Evolutionary conservation across 805 yeast genomes (phyloP).

Genomic region (Saccharomycopsis sp.): DNA sequence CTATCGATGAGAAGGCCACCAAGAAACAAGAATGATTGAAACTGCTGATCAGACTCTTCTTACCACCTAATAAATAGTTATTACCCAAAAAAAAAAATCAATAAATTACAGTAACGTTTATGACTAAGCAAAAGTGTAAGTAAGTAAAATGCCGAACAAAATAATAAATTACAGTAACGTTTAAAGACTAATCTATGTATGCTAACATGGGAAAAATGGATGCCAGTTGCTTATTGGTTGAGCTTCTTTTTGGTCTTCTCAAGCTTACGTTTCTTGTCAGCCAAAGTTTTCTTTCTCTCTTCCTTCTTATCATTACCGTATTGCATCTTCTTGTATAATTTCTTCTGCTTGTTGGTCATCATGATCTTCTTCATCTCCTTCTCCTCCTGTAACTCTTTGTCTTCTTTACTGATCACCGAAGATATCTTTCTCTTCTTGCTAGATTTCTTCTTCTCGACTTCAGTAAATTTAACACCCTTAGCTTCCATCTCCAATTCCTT

Average conservation of each 20-base stretch:
- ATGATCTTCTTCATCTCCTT: conserved; percentile 89
- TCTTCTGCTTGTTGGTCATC: conserved; percentile 97
- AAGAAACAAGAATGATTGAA: conserved; percentile 27
- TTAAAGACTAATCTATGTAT: background rate
- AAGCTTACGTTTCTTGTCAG: conserved; percentile 21
- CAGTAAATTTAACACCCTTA: conserved; percentile 74
- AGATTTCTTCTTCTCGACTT: conserved; percentile 35
- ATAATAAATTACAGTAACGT: background rate
- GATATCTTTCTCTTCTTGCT: conserved; percentile 34
- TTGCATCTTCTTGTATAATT: conserved; percentile 91
- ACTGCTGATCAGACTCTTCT: too few species aligned
- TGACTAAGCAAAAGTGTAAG: too few species aligned
- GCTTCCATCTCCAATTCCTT: conserved; percentile 89
- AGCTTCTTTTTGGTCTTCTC: conserved; percentile 11
- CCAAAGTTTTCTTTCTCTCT: conserved; percentile 49
- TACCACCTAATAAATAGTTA: too few species aligned
- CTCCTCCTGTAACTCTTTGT: conserved; percentile 62
- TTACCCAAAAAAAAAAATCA: too few species aligned
- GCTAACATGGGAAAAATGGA: background rate
- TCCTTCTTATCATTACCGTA: conserved; percentile 78
- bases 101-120: background rate
- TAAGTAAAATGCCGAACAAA: too few species aligned
- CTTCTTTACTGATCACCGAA: conserved; percentile 32
- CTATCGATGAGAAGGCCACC: conserved; percentile 29
- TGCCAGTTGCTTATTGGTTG: background rate